A percentile compares a stretch with the other conserved stretches of the same genome.
These are phyloP conservation scores for Aspergillus uvarum DNA, from an alignment of 2,329 filamentous ascomycete species.

Conservation along the genomic window DNA sequence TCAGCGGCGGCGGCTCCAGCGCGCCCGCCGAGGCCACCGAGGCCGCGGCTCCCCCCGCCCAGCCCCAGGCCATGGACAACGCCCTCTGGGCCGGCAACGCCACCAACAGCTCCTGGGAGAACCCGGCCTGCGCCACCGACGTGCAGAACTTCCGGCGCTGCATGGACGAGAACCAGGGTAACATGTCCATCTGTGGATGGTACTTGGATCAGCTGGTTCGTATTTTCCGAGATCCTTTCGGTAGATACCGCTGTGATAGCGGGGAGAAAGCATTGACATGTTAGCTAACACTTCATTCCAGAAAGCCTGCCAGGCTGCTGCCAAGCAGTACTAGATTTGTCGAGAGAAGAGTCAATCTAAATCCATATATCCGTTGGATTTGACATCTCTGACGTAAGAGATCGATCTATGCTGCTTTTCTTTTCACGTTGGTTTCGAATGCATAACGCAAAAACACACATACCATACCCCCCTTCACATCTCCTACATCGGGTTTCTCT, in stretches of 20 bases:
- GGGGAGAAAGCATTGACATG: too few relatives aligned
- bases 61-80: constrained; percentile 53
- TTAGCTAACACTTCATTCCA: too few relatives aligned
- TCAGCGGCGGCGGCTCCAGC: constrained; percentile 68
- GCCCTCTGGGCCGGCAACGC: constrained; percentile 49
- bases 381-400: neutral
- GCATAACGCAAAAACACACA: constrained; percentile 4
- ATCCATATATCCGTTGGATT: neutral
- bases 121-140: constrained; percentile 73
- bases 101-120: constrained; percentile 48
- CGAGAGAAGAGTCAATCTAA: too few relatives aligned
- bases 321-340: constrained; percentile 63
- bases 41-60: constrained; percentile 48
- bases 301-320: constrained; percentile 81
- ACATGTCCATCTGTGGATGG: constrained; percentile 96
- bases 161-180: constrained; percentile 92
- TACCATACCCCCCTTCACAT: neutral
- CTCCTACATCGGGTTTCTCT: neutral
- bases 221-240: constrained; percentile 5
- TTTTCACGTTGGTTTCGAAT: neutral
- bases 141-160: constrained; percentile 87
- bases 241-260: too few relatives aligned
- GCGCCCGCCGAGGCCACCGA: constrained; percentile 56
- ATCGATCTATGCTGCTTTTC: constrained; percentile 9
- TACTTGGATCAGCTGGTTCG: constrained; percentile 86